Evolutionary conservation across 2,329 filamentous ascomycete genomes (phyloP).

Genomic region (Clonostachys chloroleuca): DNA sequence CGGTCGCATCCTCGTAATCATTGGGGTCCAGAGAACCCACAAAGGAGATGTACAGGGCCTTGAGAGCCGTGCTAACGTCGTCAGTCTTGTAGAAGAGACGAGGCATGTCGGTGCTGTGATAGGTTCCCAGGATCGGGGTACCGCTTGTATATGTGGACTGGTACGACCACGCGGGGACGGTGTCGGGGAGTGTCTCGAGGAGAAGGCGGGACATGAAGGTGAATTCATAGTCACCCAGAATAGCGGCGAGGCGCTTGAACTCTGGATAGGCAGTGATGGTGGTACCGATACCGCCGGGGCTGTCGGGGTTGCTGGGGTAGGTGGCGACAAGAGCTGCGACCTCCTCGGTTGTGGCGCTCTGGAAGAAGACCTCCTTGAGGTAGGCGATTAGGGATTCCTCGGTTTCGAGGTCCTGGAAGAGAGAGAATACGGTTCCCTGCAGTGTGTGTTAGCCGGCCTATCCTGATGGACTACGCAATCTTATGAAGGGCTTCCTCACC

Average conservation of each 20-base stretch:
- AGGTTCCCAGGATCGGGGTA: conserved; percentile 57
- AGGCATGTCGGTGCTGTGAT: conserved; percentile 54
- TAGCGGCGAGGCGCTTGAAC: conserved; percentile 59
- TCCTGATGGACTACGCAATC: no score
- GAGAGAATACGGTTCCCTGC: conserved; percentile 53
- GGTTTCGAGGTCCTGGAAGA: conserved; percentile 57
- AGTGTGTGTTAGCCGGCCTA: no score
- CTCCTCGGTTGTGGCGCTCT: conserved; percentile 22
- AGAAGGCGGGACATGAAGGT: conserved; percentile 29
- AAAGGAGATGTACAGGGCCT: conserved; percentile 55
- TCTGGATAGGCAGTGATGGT: conserved; percentile 60
- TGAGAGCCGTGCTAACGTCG: conserved; percentile 38
- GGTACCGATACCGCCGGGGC: conserved; percentile 53
- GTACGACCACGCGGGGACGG: conserved; percentile 55
- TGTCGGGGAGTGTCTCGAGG: conserved; percentile 31
- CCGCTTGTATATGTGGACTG: conserved; percentile 54
- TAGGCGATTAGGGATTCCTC: conserved; percentile 48
- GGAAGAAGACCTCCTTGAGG: conserved; percentile 45
- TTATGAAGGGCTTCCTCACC: neutral
- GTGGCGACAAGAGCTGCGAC: conserved; percentile 44
- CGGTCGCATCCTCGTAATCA: conserved; percentile 15
- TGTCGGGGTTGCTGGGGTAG: conserved; percentile 54
- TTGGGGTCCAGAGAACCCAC: conserved; percentile 55
- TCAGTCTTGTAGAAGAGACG: conserved; percentile 48
- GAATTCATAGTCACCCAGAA: conserved; percentile 60